Evolutionary conservation across 495 filamentous ascomycete genomes (phyloP).

Genomic region (Rhypophila decipiens): DNA sequence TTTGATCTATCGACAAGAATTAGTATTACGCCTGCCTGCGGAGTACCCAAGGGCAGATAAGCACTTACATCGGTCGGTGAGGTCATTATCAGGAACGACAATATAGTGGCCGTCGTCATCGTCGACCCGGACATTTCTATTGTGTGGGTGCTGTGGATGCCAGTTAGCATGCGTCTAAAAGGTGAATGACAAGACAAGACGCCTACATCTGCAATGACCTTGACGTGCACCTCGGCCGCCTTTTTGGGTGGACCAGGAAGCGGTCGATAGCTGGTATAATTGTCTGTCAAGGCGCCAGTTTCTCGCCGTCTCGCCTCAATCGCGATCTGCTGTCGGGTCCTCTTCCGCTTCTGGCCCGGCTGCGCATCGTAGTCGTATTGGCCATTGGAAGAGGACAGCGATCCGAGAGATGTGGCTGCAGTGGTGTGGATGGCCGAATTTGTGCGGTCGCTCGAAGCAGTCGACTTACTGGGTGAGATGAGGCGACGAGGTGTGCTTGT

Average conservation of each 20-base stretch:
- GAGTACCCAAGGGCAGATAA: too few species aligned
- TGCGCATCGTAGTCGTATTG: conserved; percentile 52
- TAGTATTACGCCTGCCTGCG: neutral
- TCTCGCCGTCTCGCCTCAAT: conserved; percentile 76
- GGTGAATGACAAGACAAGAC: neutral
- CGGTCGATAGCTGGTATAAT: conserved; percentile 72
- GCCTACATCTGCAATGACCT: conserved; percentile 77
- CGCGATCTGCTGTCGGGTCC: conserved; percentile 67
- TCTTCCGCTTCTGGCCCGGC: conserved; percentile 77
- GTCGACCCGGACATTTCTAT: conserved; percentile 60
- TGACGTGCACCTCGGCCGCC: conserved; percentile 81
- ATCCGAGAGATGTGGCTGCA: conserved; percentile 83
- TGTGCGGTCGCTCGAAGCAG: conserved; percentile 76
- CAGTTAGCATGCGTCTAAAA: conserved; percentile 6
- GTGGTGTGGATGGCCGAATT: conserved; percentile 80
- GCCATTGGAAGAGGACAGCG: conserved; percentile 52
- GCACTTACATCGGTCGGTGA: conserved; percentile 90
- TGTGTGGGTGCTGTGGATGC: conserved; percentile 35
- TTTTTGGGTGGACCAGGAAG: conserved; percentile 87
- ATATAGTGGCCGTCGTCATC: conserved; percentile 97
- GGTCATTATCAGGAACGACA: conserved; percentile 69
- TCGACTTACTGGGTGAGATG: conserved; percentile 52
- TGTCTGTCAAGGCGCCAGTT: conserved; percentile 58
- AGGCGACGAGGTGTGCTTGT: conserved; percentile 51
- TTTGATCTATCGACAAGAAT: conserved; percentile 58